These are phyloP conservation scores for Coelomomyces lativittatus DNA, from an alignment of 371 early-diverging fungal species.

Conservation along the genomic window DNA sequence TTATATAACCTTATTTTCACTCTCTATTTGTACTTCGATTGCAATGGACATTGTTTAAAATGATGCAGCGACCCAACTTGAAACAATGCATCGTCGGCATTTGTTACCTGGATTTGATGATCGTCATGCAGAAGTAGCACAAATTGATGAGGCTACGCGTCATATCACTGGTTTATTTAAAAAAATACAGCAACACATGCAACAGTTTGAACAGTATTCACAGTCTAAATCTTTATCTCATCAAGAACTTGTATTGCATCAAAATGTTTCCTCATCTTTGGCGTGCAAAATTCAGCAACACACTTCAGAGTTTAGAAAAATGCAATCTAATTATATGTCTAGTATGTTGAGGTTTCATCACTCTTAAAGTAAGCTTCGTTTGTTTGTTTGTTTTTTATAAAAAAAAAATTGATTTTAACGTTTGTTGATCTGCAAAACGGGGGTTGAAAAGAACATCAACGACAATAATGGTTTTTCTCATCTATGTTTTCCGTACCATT, in stretches of 20 bases:
- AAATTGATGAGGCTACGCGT: slow-evolving; percentile 59
- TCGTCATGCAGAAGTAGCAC: slow-evolving; percentile 49
- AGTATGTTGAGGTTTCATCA: slow-evolving; percentile 18
- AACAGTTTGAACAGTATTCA: slow-evolving; percentile 40
- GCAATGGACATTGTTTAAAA: no score
- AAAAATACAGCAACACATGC: slow-evolving; percentile 57
- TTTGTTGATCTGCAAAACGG: neutral
- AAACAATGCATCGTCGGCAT: slow-evolving; percentile 70
- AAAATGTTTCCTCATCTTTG: slow-evolving; percentile 70
- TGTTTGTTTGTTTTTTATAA: neutral
- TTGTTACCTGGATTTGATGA: slow-evolving; percentile 87
- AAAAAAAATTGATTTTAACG: neutral
- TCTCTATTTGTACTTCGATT: no score
- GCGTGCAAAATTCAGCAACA: slow-evolving; percentile 76
- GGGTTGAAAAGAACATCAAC: neutral
- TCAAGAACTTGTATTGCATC: slow-evolving; percentile 51
- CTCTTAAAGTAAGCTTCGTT: neutral
- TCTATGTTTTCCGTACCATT: neutral
- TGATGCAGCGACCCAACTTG: slow-evolving; percentile 65
- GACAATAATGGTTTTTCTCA: neutral
- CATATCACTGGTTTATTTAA: slow-evolving; percentile 79
- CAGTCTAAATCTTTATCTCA: slow-evolving; percentile 9
- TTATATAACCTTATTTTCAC: no score
- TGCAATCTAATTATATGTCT: slow-evolving; percentile 69
- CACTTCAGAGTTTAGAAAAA: slow-evolving; percentile 57